Base-by-base conservation (phyloP, 768 basidiomycete species). In the Boletus coccyginus region DNA sequence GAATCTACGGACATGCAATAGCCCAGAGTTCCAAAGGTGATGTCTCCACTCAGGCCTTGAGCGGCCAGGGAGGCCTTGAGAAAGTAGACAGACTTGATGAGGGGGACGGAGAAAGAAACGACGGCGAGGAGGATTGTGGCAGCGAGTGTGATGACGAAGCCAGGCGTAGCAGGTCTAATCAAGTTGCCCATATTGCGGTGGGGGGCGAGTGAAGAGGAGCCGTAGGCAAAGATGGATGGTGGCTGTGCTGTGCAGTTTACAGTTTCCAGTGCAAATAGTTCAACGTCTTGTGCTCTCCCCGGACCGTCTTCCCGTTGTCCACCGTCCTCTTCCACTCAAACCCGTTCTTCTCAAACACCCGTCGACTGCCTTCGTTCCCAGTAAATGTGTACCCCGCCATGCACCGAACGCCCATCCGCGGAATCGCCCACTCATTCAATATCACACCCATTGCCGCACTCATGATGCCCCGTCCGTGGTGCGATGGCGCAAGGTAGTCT, bases 21-120 rank as follows among this genome's bases (percentile, higher is more conserved):
- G 0, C 96, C 96, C 50, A 97, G 74, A 0, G 91, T 91, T 10
- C 96, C 96, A 66, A 99, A 88, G 0, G 84, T 91, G 33, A 96
- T 82, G 2, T 79, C 73, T 24, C 89, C 92, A 47, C 72, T 77
- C 45, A 75, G 48, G 24, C 78, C 77, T 35, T 75, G 66, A 19
- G 72, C 72, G 3, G 77, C 59, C 43, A 92, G 76, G 27, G 74
- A 78, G 1, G 92, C 93, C 68, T 88, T 85, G 66, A 98, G 86
- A 74, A 98, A 96, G 76, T 81, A 94, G 42, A 98, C 75, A 2
- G 88, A 86, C 71, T 92, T 96, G 79, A 97, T 78, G 67, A 86
- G 84, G 0, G 96, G 97, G 10, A 94, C 92, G 52, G 87, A 90
- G 75, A 98, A 96, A 41, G 90, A 87, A 24, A 95, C 94, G 44